A percentile compares a stretch with the other conserved stretches of the same genome.
phyloP scores from a whole-genome alignment of 768 basidiomycete species.

The Pilatotrama ljubarskyi region DNA sequence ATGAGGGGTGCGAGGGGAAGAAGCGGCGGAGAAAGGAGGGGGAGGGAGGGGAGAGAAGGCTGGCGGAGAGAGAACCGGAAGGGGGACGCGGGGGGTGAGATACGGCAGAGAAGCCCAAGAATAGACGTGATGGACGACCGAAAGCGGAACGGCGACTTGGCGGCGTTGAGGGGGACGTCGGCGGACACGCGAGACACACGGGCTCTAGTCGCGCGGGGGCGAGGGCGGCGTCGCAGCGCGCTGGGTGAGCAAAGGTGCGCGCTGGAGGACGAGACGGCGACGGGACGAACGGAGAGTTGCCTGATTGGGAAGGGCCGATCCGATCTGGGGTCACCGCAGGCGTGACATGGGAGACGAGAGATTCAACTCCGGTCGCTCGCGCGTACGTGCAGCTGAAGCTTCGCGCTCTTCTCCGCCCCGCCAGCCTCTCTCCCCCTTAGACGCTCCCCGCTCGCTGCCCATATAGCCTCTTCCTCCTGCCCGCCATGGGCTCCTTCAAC shows the following conservation, averaged over 20 bases:
- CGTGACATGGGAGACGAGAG: conserved; percentile 5
- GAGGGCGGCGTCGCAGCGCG: no score
- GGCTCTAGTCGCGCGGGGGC: not conserved
- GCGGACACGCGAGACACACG: not conserved
- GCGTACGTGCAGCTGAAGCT: not conserved
- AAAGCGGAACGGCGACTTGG: conserved; percentile 19
- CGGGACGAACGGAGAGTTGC: not conserved
- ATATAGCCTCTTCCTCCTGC: conserved; percentile 5
- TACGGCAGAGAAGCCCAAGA: conserved; percentile 14
- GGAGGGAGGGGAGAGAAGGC: not conserved
- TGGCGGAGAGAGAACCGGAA: conserved; percentile 9
- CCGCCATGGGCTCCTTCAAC: conserved; percentile 16
- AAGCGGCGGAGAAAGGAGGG: conserved; percentile 9
- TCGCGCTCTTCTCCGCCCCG: conserved; percentile 17
- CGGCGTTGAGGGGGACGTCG: not conserved
- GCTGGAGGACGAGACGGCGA: not conserved
- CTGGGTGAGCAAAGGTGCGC: no score
- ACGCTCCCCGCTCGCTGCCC: not conserved
- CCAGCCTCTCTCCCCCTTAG: conserved; percentile 3
- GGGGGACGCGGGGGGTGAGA: conserved; percentile 3
- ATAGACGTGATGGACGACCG: conserved; percentile 15
- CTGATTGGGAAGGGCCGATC: conserved; percentile 1
- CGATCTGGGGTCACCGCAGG: not conserved
- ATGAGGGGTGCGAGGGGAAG: not conserved
- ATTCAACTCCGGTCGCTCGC: conserved; percentile 4